These are phyloP conservation scores for Tetratostichococcus sp. DNA, from an alignment of 139 green algal genomes.

Conservation along the genomic window DNA sequence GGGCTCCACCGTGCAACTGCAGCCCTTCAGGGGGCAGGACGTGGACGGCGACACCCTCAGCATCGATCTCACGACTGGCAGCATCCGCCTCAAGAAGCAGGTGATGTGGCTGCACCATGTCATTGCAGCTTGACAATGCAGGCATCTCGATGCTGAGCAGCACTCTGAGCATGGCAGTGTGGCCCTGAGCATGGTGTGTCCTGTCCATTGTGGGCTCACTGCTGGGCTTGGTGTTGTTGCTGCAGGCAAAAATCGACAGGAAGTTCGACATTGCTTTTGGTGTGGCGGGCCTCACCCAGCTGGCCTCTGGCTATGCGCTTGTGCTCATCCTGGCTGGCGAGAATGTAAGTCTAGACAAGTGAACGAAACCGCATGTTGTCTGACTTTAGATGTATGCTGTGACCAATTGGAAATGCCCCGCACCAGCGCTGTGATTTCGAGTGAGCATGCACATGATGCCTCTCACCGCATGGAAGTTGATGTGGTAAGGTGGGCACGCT, in stretches of 20 bases:
- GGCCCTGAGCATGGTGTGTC: slow-evolving; percentile 9
- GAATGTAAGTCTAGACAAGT: slow-evolving; percentile 30
- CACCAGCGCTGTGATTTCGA: no score
- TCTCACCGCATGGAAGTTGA: no score
- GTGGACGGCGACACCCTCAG: slow-evolving; percentile 10
- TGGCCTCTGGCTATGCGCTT: slow-evolving; percentile 39
- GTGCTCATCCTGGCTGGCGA: slow-evolving; percentile 50
- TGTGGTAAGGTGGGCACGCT: slow-evolving; percentile 46
- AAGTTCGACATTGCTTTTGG: slow-evolving; percentile 15
- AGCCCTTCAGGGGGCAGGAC: slow-evolving; percentile 7
- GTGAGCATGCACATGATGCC: not conserved
- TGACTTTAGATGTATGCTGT: no score
- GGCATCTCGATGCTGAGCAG: no score
- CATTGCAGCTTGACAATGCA: slow-evolving; percentile 17
- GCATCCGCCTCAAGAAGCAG: not conserved
- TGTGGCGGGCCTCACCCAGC: slow-evolving; percentile 37
- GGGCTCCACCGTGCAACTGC: slow-evolving; percentile 11
- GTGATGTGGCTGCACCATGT: slow-evolving; percentile 10
- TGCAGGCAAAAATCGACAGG: not conserved
- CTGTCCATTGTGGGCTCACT: no score
- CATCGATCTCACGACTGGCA: slow-evolving; percentile 11
- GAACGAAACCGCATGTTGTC: no score
- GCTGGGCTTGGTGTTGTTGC: no score
- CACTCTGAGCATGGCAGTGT: not conserved
- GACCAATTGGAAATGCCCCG: no score